A percentile compares a stretch with the other conserved stretches of the same genome.
Conservation (phyloP, 2,329 filamentous ascomycete species). For the Boeremia exigua region DNA sequence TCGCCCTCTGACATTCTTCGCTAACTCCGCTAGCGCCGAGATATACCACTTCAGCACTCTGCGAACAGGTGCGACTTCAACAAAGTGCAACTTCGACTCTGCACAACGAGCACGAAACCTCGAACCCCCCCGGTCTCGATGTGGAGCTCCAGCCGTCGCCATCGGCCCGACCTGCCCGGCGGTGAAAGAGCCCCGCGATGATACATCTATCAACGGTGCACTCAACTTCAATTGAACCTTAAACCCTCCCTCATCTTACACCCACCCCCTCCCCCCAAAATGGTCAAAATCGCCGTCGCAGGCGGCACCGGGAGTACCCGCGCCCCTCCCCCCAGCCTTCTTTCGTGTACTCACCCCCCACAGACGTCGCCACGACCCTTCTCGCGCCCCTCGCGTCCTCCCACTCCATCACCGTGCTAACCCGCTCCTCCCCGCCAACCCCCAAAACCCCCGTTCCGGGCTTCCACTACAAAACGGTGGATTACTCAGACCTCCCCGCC, state of each 20-base stretch:
- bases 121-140: neutral
- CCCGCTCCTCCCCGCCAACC: slow-evolving; percentile 49
- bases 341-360: neutral
- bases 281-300: slow-evolving; percentile 46
- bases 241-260: no score
- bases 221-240: no score
- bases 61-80: neutral
- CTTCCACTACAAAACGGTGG: slow-evolving; percentile 51
- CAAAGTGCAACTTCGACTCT: neutral
- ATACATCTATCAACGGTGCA: slow-evolving; percentile 10
- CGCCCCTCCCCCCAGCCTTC: no score
- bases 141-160: slow-evolving; percentile 3
- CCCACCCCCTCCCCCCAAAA: no score
- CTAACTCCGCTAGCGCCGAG: slow-evolving; percentile 8
- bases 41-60: neutral
- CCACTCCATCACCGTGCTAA: slow-evolving; percentile 61
- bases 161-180: slow-evolving; percentile 15
- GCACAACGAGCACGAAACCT: neutral
- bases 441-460: slow-evolving; percentile 23
- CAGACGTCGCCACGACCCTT: slow-evolving; percentile 62
- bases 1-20: neutral
- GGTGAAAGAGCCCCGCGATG: neutral
- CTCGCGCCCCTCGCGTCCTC: slow-evolving; percentile 57
- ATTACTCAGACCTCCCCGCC: slow-evolving; percentile 53
- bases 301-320: slow-evolving; percentile 45